Percentiles rank a stretch among this genome's conserved stretches.
Evolutionary conservation across 352 stramenopile genomes (phyloP).

Genomic region (Pythium dissimile): DNA sequence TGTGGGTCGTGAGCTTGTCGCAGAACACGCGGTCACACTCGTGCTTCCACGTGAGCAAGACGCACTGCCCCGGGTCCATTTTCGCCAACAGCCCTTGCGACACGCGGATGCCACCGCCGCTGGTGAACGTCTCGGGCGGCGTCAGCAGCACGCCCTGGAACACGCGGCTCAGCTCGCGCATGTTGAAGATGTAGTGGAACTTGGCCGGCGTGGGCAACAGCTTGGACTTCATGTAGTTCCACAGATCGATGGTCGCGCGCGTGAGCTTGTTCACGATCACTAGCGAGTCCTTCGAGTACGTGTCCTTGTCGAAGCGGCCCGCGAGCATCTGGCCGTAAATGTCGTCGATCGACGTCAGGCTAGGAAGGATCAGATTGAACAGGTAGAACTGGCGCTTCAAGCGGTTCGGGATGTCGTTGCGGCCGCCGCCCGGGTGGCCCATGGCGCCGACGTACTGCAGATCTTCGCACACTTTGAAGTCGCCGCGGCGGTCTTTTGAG

Average conservation of each 20-base stretch:
- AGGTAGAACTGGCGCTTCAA: conserved; percentile 99
- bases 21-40: conserved; percentile 97
- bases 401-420: conserved; percentile 99
- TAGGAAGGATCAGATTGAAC: conserved; percentile 97
- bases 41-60: conserved; percentile 97
- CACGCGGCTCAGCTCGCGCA: conserved; percentile 96
- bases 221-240: conserved; percentile 97
- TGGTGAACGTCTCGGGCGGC: conserved; percentile 93
- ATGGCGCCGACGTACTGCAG: conserved; percentile 98
- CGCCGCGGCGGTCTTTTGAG: conserved; percentile 96
- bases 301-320: conserved; percentile 90
- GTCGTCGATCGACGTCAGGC: conserved; percentile 98
- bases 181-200: conserved; percentile 99
- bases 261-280: conserved; percentile 93
- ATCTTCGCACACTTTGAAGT: conserved; percentile 99
- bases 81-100: conserved; percentile 84
- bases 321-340: conserved; percentile 99
- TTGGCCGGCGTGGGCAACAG: conserved; percentile 97
- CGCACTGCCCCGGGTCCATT: conserved; percentile 89
- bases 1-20: conserved; percentile 97
- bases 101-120: conserved; percentile 81
- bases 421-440: conserved; percentile 95
- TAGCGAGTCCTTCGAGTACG: conserved; percentile 80
- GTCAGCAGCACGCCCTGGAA: conserved; percentile 98
- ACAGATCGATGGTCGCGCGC: conserved; percentile 94